phyloP scores from a whole-genome alignment of 2,329 filamentous ascomycete species.

The Coniochaeta prunicola region DNA sequence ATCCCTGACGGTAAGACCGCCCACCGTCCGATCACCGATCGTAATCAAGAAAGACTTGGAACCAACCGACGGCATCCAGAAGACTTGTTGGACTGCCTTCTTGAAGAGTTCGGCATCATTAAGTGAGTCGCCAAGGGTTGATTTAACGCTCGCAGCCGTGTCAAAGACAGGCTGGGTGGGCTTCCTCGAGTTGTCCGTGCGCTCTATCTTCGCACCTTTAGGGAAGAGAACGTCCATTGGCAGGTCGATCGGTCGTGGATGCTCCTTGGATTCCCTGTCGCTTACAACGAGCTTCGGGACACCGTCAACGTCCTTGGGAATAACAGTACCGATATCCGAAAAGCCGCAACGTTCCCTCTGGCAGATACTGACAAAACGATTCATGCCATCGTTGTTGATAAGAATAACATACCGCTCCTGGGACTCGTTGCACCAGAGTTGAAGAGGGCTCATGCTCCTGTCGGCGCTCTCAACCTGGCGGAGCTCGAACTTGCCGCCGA shows the following conservation, averaged over 20 bases:
- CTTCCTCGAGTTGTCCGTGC: conserved; percentile 64
- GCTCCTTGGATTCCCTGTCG: conserved; percentile 68
- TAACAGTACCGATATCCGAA: conserved; percentile 79
- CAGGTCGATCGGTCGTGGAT: conserved; percentile 76
- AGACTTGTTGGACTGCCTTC: conserved; percentile 72
- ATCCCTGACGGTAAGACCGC: conserved; percentile 79
- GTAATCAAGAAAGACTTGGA: conserved; percentile 97
- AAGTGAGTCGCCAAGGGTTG: conserved; percentile 50
- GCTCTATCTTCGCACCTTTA: conserved; percentile 74
- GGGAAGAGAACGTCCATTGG: conserved; percentile 87
- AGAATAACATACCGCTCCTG: conserved; percentile 95
- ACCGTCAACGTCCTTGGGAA: conserved; percentile 52
- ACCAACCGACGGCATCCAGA: conserved; percentile 82
- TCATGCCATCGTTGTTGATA: conserved; percentile 73
- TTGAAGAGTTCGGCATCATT: conserved; percentile 44
- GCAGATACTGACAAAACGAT: conserved; percentile 63
- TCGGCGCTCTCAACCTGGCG: conserved; percentile 89
- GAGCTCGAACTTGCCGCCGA: conserved; percentile 89
- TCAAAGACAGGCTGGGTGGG: conserved; percentile 66
- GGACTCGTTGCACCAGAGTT: conserved; percentile 97
- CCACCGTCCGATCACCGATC: conserved; percentile 87
- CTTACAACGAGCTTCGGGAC: conserved; percentile 70
- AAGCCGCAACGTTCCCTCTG: conserved; percentile 84
- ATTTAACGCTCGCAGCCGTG: conserved; percentile 54
- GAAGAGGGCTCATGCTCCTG: conserved; percentile 84